These are phyloP conservation scores for Solanum clarkiae DNA, from an alignment of 257 asterid species.

Conservation along the genomic window DNA sequence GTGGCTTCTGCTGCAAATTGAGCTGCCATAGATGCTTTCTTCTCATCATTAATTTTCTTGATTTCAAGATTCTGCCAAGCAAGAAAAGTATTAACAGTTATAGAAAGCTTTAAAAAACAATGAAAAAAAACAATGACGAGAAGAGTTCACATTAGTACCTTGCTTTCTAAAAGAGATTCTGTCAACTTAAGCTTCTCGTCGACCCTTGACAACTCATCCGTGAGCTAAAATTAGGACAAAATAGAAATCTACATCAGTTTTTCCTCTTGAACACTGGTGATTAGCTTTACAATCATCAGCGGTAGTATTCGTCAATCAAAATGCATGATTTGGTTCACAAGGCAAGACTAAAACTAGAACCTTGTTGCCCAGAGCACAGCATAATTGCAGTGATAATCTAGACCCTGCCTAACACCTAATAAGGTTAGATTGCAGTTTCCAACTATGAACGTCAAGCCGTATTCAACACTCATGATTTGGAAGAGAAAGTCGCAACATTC, in stretches of 20 bases:
- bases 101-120: background rate
- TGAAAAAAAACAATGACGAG: background rate
- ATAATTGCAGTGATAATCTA: background rate
- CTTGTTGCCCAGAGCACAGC: background rate
- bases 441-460: background rate
- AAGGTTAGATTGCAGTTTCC: background rate
- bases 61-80: conserved; percentile 81
- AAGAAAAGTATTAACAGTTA: background rate
- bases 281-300: background rate
- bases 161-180: conserved; percentile 83
- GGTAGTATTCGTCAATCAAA: background rate
- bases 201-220: conserved; percentile 74
- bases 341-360: background rate
- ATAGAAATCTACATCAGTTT: background rate
- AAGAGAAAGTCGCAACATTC: background rate
- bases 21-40: conserved; percentile 97
- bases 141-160: conserved; percentile 32
- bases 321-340: background rate
- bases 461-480: background rate
- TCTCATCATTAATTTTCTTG: conserved; percentile 88
- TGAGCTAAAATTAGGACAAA: conserved; percentile 30
- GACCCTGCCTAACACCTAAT: background rate
- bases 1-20: conserved; percentile 99
- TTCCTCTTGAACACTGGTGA: background rate
- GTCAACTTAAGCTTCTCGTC: conserved; percentile 83